phyloP scores from a whole-genome alignment of 495 filamentous ascomycete genomes.

The Hyaloscypha hepaticicola region DNA sequence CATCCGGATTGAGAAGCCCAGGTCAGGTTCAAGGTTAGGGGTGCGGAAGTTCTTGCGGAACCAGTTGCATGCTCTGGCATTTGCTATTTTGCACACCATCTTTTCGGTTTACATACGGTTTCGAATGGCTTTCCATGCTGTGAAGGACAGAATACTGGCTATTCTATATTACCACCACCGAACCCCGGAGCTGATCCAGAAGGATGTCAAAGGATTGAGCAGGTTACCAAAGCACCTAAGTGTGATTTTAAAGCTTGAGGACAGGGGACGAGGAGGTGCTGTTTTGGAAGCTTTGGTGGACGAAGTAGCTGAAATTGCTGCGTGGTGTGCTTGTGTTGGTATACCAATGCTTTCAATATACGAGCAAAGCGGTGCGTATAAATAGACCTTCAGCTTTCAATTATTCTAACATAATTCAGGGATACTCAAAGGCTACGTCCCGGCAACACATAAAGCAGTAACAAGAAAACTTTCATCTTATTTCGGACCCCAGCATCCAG shows the following conservation, averaged over 20 bases:
- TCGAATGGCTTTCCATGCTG: slow-evolving; percentile 72
- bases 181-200: slow-evolving; percentile 84
- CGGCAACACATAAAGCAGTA: slow-evolving; percentile 70
- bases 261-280: slow-evolving; percentile 62
- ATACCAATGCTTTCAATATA: slow-evolving; percentile 86
- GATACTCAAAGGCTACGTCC: slow-evolving; percentile 79
- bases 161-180: slow-evolving; percentile 90
- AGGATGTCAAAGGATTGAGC: slow-evolving; percentile 74
- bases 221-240: slow-evolving; percentile 82
- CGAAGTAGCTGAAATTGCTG: slow-evolving; percentile 83
- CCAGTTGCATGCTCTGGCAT: slow-evolving; percentile 67
- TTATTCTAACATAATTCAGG: slow-evolving; percentile 49
- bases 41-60: slow-evolving; percentile 66
- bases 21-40: slow-evolving; percentile 39
- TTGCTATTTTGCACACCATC: slow-evolving; percentile 70
- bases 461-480: slow-evolving; percentile 74
- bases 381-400: not conserved
- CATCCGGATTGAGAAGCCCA: slow-evolving; percentile 33
- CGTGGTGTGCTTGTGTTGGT: slow-evolving; percentile 86
- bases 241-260: slow-evolving; percentile 75
- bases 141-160: slow-evolving; percentile 70
- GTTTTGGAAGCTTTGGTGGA: slow-evolving; percentile 79
- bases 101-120: slow-evolving; percentile 86
- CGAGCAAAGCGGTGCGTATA: slow-evolving; percentile 71
- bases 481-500: slow-evolving; percentile 70